Evolutionary conservation across 306 rosid genomes (phyloP), one percentile per base, ranked within the genome.

Genomic region (Urtica urens): DNA sequence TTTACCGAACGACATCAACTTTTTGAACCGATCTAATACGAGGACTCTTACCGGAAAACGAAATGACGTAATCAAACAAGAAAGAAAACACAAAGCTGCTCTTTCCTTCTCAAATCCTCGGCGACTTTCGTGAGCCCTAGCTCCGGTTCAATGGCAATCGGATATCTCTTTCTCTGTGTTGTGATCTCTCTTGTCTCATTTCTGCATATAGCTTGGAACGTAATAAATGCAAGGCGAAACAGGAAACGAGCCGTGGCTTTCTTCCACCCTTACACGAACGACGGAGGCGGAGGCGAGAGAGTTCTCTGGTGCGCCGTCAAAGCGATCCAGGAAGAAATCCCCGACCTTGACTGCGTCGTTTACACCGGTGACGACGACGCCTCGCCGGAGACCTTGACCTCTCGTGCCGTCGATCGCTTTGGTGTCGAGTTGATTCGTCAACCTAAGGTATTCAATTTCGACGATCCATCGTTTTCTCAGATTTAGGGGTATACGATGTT

Each of bases 261-360:
- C 85, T 85, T 90, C 76, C 95, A 90, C 48, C 99, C 95, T 3
- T 90, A 71, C 72, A 85, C 99, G 63, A 85, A 85, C 60, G 92
- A 81, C 26, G 95, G 93, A 7, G 95, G 92, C 31, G 99, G 95
- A 9, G 87, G 99, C 4, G 99, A 90, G 57, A 65, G 92, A 52
- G 95, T 90, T 10, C 68, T 90, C 4, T 90, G 99, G 99, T 85
- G 95, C 53, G 87, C 87, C 37, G 83, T 90, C 33, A 90, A 71
- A 77, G 87, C 81, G 40, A 38, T 85, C 53, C 94, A 90, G 51
- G 95, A 85, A 3, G 76, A 71, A 23, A 64, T 45, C 52, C 83
- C 79, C 22, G 59, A 38, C 53, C 81, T 90, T 23, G 73, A 71
- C 0, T 79, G 87, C 67, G 20, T 75, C 40, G 61, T 90, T 13